Evolutionary conservation across 2,329 filamentous ascomycete species (phyloP).

Genomic region (Monosporascus sp.): DNA sequence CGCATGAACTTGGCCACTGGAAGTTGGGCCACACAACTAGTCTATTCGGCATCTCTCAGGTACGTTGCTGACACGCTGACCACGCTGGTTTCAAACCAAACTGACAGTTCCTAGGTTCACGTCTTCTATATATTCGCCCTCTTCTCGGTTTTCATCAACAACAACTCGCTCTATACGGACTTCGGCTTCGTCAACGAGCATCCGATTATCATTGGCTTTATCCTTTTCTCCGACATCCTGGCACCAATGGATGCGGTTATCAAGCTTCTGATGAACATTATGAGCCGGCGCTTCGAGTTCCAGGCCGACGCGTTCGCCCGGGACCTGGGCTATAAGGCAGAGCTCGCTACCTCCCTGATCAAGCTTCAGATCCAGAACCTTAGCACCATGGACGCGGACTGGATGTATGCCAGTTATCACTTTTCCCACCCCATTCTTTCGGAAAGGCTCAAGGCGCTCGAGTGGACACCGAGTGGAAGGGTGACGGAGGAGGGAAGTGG

Average conservation of each 20-base stretch:
- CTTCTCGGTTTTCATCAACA: slow-evolving; percentile 97
- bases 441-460: slow-evolving; percentile 84
- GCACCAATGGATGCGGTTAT: slow-evolving; percentile 91
- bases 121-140: slow-evolving; percentile 95
- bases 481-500: slow-evolving; percentile 44
- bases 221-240: slow-evolving; percentile 95
- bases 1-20: slow-evolving; percentile 97
- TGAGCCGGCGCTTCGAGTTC: slow-evolving; percentile 93
- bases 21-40: slow-evolving; percentile 91
- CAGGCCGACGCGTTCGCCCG: slow-evolving; percentile 89
- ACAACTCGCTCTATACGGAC: slow-evolving; percentile 79
- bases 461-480: slow-evolving; percentile 69
- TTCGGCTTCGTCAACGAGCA: slow-evolving; percentile 82
- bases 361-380: slow-evolving; percentile 98
- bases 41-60: slow-evolving; percentile 80
- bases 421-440: slow-evolving; percentile 96
- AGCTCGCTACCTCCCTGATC: slow-evolving; percentile 84
- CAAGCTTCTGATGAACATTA: slow-evolving; percentile 92
- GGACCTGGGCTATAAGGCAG: slow-evolving; percentile 73
- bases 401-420: slow-evolving; percentile 97
- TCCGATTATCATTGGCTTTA: slow-evolving; percentile 94
- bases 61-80: slow-evolving; percentile 31
- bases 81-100: neutral
- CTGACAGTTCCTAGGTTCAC: slow-evolving; percentile 59
- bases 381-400: slow-evolving; percentile 97